These are phyloP conservation scores for Trichoderma gamsii DNA, from an alignment of 495 filamentous ascomycete genomes.

Conservation along the genomic window DNA sequence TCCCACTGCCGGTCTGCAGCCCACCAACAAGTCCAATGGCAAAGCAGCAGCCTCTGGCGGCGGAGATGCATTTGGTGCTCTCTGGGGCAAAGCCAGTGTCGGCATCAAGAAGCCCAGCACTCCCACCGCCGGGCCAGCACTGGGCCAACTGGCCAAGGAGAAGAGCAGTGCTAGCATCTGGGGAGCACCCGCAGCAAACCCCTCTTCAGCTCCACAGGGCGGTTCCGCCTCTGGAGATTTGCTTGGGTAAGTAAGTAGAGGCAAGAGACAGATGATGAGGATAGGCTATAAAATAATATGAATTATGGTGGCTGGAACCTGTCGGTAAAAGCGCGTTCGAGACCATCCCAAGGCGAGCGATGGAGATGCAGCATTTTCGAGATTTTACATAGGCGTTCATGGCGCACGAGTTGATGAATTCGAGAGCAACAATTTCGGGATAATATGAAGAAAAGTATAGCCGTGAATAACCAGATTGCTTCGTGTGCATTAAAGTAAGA, in stretches of 20 bases:
- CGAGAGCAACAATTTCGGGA: not conserved
- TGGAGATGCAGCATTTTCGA: slow-evolving; percentile 1
- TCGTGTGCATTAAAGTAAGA: not conserved
- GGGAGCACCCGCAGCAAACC: slow-evolving; percentile 52
- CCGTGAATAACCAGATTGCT: not conserved
- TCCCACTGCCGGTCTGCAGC: slow-evolving; percentile 26
- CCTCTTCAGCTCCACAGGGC: slow-evolving; percentile 16
- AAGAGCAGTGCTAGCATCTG: slow-evolving; percentile 92
- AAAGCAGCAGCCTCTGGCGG: slow-evolving; percentile 52
- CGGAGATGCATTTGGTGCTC: slow-evolving; percentile 78
- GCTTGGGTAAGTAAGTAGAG: slow-evolving; percentile 31
- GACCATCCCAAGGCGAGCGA: not conserved
- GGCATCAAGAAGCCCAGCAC: slow-evolving; percentile 72
- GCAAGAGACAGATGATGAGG: not conserved
- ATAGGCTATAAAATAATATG: slow-evolving; percentile 15
- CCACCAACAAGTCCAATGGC: slow-evolving; percentile 34
- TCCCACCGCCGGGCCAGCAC: slow-evolving; percentile 56
- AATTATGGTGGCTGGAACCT: slow-evolving; percentile 10
- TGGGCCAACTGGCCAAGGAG: slow-evolving; percentile 92
- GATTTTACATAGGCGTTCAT: slow-evolving; percentile 10
- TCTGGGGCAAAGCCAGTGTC: slow-evolving; percentile 73
- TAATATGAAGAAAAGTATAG: not conserved
- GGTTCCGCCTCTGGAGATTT: slow-evolving; percentile 33
- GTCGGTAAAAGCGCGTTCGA: slow-evolving; percentile 6
- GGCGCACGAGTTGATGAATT: slow-evolving; percentile 5